These are phyloP conservation scores for Boletus rubescentipes DNA, from an alignment of 768 basidiomycete genomes.

Conservation along the genomic window DNA sequence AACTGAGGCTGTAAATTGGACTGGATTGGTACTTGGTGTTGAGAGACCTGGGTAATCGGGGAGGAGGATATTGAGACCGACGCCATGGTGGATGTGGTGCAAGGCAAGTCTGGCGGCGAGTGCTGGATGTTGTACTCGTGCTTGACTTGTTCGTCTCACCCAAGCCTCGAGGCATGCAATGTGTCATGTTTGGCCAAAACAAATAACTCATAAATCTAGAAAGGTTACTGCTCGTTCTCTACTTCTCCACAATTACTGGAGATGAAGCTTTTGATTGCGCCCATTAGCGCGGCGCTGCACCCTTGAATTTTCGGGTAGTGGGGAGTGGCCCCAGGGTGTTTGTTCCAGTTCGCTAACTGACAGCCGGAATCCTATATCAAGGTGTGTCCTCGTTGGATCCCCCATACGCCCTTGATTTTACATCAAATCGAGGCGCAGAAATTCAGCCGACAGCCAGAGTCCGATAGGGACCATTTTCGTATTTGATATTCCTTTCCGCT, in stretches of 20 bases:
- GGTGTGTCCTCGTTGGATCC: slow-evolving; percentile 9
- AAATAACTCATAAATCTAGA: slow-evolving; percentile 22
- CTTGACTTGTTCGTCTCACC: slow-evolving; percentile 21
- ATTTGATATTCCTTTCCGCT: slow-evolving; percentile 22
- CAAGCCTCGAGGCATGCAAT: slow-evolving; percentile 31
- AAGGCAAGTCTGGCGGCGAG: slow-evolving; percentile 9
- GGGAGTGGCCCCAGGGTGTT: not conserved
- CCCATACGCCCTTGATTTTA: slow-evolving; percentile 6
- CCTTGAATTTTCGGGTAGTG: not conserved
- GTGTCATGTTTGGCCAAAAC: slow-evolving; percentile 30
- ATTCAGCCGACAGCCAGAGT: not conserved
- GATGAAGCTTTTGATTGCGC: not conserved
- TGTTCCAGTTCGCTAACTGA: not conserved
- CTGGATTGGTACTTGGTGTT: slow-evolving; percentile 54
- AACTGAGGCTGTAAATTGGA: slow-evolving; percentile 82
- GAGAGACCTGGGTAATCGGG: slow-evolving; percentile 56
- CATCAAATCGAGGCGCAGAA: slow-evolving; percentile 12
- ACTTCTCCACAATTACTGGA: not conserved
- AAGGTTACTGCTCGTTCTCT: not conserved
- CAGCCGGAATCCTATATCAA: slow-evolving; percentile 1
- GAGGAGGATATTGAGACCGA: slow-evolving; percentile 47
- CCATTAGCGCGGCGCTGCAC: not conserved
- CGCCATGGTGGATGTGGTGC: slow-evolving; percentile 34
- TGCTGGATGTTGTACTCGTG: slow-evolving; percentile 13
- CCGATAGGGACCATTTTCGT: slow-evolving; percentile 6